Evolutionary conservation across 1,139 yeast species (phyloP).

Genomic region (Suhomyces terraborum): DNA sequence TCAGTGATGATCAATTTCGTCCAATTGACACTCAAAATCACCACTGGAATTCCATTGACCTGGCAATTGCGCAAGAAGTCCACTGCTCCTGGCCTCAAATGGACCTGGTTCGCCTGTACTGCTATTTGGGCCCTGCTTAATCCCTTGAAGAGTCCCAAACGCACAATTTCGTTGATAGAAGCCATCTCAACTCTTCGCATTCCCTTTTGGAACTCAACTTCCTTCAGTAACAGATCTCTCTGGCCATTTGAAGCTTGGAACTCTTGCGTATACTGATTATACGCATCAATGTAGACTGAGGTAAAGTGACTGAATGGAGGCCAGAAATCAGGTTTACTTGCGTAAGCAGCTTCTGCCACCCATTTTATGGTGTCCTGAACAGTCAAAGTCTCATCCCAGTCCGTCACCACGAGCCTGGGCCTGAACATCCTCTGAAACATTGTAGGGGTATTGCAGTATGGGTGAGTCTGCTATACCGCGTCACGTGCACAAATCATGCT

Average conservation of each 20-base stretch:
- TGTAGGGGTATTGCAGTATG: not conserved
- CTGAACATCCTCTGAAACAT: slow-evolving; percentile 2
- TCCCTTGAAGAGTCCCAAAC: slow-evolving; percentile 46
- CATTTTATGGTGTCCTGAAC: slow-evolving; percentile 54
- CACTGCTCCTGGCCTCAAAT: slow-evolving; percentile 46
- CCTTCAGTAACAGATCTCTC: slow-evolving; percentile 28
- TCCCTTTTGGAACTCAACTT: slow-evolving; percentile 47
- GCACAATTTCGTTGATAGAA: slow-evolving; percentile 51
- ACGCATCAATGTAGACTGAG: slow-evolving; percentile 45
- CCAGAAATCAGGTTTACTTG: slow-evolving; percentile 33
- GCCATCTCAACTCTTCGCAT: slow-evolving; percentile 50
- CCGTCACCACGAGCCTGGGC: slow-evolving; percentile 41
- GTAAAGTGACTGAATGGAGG: slow-evolving; percentile 51
- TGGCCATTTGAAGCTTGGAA: slow-evolving; percentile 24
- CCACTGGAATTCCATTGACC: slow-evolving; percentile 35
- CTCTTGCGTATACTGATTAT: slow-evolving; percentile 21
- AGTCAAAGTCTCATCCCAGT: slow-evolving; percentile 77
- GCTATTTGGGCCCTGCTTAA: slow-evolving; percentile 35
- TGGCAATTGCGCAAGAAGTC: slow-evolving; percentile 34
- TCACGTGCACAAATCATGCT: not conserved
- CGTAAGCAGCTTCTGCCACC: slow-evolving; percentile 55
- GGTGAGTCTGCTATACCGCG: no score
- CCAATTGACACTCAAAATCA: slow-evolving; percentile 69
- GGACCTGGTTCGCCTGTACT: slow-evolving; percentile 38
- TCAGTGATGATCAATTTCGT: slow-evolving; percentile 50